phyloP scores from a whole-genome alignment of 805 yeast species.

The Pichia pseudocactophila region DNA sequence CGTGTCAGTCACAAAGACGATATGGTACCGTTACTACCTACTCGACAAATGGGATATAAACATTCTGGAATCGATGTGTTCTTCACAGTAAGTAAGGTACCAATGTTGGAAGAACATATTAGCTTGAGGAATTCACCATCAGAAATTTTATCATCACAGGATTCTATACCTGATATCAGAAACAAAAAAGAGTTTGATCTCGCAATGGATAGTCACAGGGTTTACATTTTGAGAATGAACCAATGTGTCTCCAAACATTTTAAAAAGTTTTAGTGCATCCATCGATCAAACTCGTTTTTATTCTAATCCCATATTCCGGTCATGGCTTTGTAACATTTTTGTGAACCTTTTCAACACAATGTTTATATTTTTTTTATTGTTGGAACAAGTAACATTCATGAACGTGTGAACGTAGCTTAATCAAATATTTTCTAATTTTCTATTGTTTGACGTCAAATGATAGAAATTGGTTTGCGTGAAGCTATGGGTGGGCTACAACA shows the following conservation, averaged over 20 bases:
- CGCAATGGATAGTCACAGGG: constrained; percentile 1
- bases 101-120: constrained; percentile 14
- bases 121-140: neutral
- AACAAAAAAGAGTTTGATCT: neutral
- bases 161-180: neutral
- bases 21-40: constrained; percentile 52
- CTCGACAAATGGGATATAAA: constrained; percentile 29
- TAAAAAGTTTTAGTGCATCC: too few species aligned
- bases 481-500: too few species aligned
- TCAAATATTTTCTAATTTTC: too few species aligned
- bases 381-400: too few species aligned
- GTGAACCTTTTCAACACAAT: too few species aligned
- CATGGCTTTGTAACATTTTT: too few species aligned
- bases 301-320: too few species aligned
- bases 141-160: neutral
- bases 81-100: constrained; percentile 31
- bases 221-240: constrained; percentile 4
- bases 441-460: too few species aligned
- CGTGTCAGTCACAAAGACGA: constrained; percentile 54
- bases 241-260: neutral
- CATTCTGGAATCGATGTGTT: constrained; percentile 47
- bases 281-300: too few species aligned
- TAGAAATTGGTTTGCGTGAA: too few species aligned
- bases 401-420: too few species aligned
- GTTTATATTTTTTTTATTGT: too few species aligned